These are phyloP conservation scores for Pelargonium exstipulatum DNA, from an alignment of 441 rosid genomes.

Conservation along the genomic window DNA sequence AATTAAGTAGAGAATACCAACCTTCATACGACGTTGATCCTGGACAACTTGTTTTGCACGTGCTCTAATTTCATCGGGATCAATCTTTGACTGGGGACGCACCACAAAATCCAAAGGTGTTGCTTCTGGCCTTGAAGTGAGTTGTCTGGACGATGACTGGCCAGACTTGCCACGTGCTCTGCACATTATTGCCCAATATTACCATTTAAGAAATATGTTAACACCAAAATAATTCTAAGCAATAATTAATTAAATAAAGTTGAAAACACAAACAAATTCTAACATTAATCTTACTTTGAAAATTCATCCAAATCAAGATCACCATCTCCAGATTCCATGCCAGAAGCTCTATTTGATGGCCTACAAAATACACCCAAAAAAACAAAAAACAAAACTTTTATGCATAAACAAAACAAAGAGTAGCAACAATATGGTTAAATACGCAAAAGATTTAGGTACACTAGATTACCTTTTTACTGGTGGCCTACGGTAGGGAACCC, in stretches of 20 bases:
- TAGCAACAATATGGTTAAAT: constrained; percentile 9
- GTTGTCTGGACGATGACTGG: constrained; percentile 58
- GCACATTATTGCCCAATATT: constrained; percentile 21
- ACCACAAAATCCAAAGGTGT: constrained; percentile 85
- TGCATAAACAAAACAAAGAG: background rate
- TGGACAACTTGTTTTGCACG: constrained; percentile 74
- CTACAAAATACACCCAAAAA: constrained; percentile 28
- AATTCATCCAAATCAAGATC: constrained; percentile 74
- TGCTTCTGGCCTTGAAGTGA: constrained; percentile 88
- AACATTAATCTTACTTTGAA: constrained; percentile 45
- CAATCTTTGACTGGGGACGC: constrained; percentile 94
- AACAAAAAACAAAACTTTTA: constrained; percentile 1
- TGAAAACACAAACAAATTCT: constrained; percentile 7
- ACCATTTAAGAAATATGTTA: constrained; percentile 4
- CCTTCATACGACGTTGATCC: constrained; percentile 92
- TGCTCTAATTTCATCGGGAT: constrained; percentile 75
- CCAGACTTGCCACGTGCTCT: constrained; percentile 63
- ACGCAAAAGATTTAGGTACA: background rate
- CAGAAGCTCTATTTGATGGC: constrained; percentile 54
- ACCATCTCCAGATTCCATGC: constrained; percentile 83
- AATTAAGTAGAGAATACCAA: constrained; percentile 23
- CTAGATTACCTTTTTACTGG: constrained; percentile 53
- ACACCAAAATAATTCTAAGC: background rate
- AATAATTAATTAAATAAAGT: constrained; percentile 3
- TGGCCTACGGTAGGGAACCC: constrained; percentile 67